Evolutionary conservation across 164 flowering plant genomes (phyloP), one percentile per base, ranked within the genome.

Genomic region (Nymphaea colorata): DNA sequence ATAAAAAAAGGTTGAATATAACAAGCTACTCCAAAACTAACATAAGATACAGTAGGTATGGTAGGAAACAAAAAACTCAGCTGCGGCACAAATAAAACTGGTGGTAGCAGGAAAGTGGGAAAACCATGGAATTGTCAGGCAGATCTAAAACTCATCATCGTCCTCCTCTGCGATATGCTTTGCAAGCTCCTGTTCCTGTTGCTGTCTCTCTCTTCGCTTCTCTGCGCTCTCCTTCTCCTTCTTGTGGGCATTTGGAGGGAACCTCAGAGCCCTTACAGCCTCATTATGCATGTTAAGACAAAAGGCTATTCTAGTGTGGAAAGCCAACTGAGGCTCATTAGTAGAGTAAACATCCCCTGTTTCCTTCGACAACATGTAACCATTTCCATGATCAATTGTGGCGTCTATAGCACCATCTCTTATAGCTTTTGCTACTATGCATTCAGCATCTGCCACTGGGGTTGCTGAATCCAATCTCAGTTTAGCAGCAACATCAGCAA

Each of bases 111-210:
- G 14, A 3, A 8, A 51, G 57, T 15, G 12, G 14, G 14, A 51
- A 51, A 10, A 51, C 8, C 14, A 10, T 15, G 3, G 4, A 15
- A 51, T 8, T 0, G 57, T 41, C n/a, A 59, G 14, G 12, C 14
- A 51, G 14, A 61, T 5, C 80, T 71, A 91, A 61, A 93, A 93
- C 42, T 91, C 98, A 59, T 93, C 98, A 64, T 93, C 98, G 62
- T 93, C 98, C 68, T 93, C 98, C 82, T 93, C 98, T 4, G 97
- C 97, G 8, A 93, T 93, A 71, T 91, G 95, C 76, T 93, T 86
- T 2, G 97, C 97, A 72, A 91, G 91, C 76, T 91, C 98, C 69
- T 93, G 97, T 78, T 91, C 98, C 72, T 91, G 97, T 66, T 87
- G 96, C 45, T 85, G 93, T 53, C 96, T 80, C 77, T 91, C 97